Evolutionary conservation across 331 rosid species (phyloP).

Genomic region (Spiraea crenata): DNA sequence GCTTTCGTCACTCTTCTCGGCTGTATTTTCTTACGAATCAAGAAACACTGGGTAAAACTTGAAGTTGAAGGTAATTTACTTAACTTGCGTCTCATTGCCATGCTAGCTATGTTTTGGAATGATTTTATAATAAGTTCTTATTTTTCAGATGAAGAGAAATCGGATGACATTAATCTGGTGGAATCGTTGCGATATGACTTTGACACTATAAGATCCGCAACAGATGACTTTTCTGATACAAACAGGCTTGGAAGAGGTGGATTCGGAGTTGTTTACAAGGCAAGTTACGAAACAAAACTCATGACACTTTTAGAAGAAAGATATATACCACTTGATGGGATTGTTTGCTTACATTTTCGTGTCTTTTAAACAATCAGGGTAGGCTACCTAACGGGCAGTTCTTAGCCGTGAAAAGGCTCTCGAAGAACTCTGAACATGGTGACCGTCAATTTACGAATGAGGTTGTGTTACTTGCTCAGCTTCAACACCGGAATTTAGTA

Average conservation of each 20-base stretch:
- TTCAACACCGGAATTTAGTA: slow-evolving; percentile 36
- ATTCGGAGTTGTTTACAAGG: slow-evolving; percentile 31
- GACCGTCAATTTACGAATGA: slow-evolving; percentile 25
- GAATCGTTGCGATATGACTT: slow-evolving; percentile 26
- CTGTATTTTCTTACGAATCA: background rate
- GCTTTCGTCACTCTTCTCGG: background rate
- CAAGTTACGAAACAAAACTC: background rate
- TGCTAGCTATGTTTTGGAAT: background rate
- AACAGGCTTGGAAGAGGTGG: slow-evolving; percentile 28
- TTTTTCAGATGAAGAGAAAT: background rate
- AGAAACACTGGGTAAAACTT: slow-evolving; percentile 3
- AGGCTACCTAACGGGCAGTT: background rate
- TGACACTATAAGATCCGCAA: slow-evolving; percentile 16
- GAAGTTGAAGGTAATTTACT: slow-evolving; percentile 11
- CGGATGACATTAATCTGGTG: background rate
- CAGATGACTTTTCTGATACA: slow-evolving; percentile 23
- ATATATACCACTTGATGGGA: no score
- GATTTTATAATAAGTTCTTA: background rate
- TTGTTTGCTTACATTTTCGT: background rate
- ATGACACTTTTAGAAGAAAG: background rate
- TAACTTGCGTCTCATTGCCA: background rate
- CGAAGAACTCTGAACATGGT: slow-evolving; percentile 21
- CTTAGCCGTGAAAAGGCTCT: slow-evolving; percentile 28
- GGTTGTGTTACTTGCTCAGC: slow-evolving; percentile 15
- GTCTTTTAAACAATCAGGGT: slow-evolving; percentile 4